Evolutionary conservation across 371 early-diverging fungal genomes (phyloP), one percentile per base, ranked within the genome.

Genomic region (Mortierella sp.): DNA sequence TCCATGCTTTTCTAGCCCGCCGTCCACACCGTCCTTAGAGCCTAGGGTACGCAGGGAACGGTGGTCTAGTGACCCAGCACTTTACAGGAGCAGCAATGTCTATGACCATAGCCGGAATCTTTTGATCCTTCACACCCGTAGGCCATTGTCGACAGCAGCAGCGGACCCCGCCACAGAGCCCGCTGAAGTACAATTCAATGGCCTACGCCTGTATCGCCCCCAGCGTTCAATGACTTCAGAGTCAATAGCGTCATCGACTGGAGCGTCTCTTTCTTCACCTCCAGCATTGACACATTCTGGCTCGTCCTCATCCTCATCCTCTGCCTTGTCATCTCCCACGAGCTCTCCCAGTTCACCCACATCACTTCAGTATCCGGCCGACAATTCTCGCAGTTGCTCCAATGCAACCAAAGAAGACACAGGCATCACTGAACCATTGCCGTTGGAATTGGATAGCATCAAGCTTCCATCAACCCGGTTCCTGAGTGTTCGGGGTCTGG

Each of bases 401-500:
- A 27, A 52, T 21, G 22, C 27, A 16, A 29, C 40, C 31, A 64
- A 71, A 44, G 61, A 61, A 17, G 58, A 57, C 34, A 27, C 31
- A 3, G 53, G 63, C 43, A 47, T 48, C 29, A 39, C 31, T 17
- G 49, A 49, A 14, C 27, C 66, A 9, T 28, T 70, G 49, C 71
- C 72, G n/a, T 29, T 50, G 40, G 41, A 59, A 0, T 24, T 66
- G 34, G 74, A 73, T 25, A 50, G 37, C 16, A 29, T 65, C 13
- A 40, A 39, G 10, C 24, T 54, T 8, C 60, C 60, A n/a, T 48
- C 64, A 25, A 67, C 57, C 46, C 63, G 74, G 43, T 62, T 67
- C 60, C 52, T 73, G 28, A 71, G 39, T 34, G 72, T 71, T n/a
- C 72, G 72, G 17, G 72, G 72, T 27, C 44, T 73, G 27, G 74